Conservation (phyloP, 2,329 filamentous ascomycete species). For the Cladophialophora immunda region DNA sequence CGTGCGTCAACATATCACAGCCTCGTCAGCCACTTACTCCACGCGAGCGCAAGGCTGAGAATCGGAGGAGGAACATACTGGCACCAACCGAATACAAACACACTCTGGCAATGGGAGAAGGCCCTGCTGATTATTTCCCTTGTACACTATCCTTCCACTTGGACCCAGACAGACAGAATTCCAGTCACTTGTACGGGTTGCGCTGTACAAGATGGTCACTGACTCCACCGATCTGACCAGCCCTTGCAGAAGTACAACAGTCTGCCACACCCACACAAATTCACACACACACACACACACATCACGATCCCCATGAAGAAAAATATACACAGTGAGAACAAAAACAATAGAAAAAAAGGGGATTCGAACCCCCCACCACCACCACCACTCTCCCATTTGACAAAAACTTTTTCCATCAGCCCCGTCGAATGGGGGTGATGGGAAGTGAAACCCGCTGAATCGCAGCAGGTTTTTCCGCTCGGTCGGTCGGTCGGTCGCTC, state of each 20-base stretch:
- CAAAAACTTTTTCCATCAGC: slow-evolving; percentile 22
- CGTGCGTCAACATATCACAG: neutral
- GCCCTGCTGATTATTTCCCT: neutral
- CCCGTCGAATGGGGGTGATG: slow-evolving; percentile 20
- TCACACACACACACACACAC: neutral
- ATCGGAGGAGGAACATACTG: neutral
- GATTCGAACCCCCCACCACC: neutral
- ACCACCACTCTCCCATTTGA: neutral
- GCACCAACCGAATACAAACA: neutral
- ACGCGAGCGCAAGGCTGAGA: neutral
- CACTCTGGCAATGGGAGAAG: neutral
- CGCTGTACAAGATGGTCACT: neutral
- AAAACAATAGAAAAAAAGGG: neutral
- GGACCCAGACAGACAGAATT: neutral
- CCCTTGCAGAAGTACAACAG: neutral
- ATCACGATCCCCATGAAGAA: neutral
- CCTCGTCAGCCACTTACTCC: neutral
- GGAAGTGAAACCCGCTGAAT: slow-evolving; percentile 22
- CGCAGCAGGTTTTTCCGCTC: slow-evolving; percentile 20
- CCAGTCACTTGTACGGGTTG: neutral
- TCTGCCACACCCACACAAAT: neutral
- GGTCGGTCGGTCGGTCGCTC: neutral
- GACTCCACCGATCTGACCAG: neutral
- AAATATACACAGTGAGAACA: neutral
- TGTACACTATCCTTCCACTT: neutral